phyloP scores from a whole-genome alignment of 257 asterid species.

The Salvia rosmarinus region DNA sequence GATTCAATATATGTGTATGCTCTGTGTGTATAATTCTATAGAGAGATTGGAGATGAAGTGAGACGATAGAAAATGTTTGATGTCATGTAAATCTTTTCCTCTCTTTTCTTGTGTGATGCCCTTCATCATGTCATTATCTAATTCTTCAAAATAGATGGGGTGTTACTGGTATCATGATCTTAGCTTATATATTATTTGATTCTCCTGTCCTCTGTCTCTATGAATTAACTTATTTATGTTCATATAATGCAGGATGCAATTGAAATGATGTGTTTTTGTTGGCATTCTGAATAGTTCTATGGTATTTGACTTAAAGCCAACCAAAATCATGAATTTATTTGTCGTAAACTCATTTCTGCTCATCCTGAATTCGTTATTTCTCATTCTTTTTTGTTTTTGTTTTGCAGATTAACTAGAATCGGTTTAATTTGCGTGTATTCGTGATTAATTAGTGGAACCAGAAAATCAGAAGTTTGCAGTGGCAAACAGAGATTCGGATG shows the following conservation, averaged over 20 bases:
- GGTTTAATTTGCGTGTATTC: constrained; percentile 2
- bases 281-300: not conserved
- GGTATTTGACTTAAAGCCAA: not conserved
- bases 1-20: not conserved
- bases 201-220: not conserved
- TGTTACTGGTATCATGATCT: not conserved
- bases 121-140: not conserved
- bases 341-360: not conserved
- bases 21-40: not conserved
- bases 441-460: constrained; percentile 18
- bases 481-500: constrained; percentile 23
- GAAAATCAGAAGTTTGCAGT: constrained; percentile 23
- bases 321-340: not conserved
- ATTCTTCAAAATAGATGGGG: not conserved
- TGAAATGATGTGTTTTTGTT: not conserved
- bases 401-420: constrained; percentile 35
- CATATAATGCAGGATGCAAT: not conserved
- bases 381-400: constrained; percentile 2
- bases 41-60: not conserved
- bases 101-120: not conserved
- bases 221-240: not conserved
- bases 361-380: not conserved
- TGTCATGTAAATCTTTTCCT: not conserved
- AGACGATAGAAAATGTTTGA: not conserved
- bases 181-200: not conserved